phyloP scores from a whole-genome alignment of 345 rosid genomes.

The Pseudoturritis turrita region DNA sequence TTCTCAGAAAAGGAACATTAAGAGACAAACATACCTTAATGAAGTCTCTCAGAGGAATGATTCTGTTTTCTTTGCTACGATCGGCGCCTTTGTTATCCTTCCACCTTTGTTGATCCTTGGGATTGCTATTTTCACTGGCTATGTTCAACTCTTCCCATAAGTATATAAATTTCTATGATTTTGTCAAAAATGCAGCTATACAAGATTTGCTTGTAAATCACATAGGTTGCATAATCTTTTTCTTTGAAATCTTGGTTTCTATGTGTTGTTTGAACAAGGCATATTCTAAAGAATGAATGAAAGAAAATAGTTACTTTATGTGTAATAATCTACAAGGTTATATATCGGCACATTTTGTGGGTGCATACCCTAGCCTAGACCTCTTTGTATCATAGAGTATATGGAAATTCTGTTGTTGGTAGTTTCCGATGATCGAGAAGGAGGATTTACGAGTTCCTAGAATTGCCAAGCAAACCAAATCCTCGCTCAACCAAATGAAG shows the following conservation, averaged over 20 bases:
- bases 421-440: conserved; percentile 84
- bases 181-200: neutral
- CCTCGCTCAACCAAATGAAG: conserved; percentile 56
- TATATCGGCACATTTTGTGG: conserved; percentile 56
- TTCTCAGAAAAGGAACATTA: conserved; percentile 94
- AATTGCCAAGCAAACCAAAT: conserved; percentile 71
- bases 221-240: neutral
- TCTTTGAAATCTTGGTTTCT: neutral
- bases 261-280: neutral
- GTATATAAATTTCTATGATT: neutral
- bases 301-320: conserved; percentile 4
- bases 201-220: neutral
- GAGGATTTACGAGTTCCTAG: conserved; percentile 59
- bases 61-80: conserved; percentile 77
- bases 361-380: conserved; percentile 76
- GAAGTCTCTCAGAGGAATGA: conserved; percentile 91
- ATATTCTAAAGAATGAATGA: neutral
- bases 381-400: conserved; percentile 64
- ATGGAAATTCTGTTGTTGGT: conserved; percentile 79
- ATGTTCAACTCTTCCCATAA: conserved; percentile 92
- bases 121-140: conserved; percentile 69
- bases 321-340: conserved; percentile 20
- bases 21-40: conserved; percentile 65
- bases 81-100: conserved; percentile 79
- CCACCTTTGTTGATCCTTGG: conserved; percentile 75